Percentiles rank a stretch among this genome's conserved stretches.
Evolutionary conservation across 2,329 filamentous ascomycete species (phyloP).

Genomic region (Cladophialophora psammophila): DNA sequence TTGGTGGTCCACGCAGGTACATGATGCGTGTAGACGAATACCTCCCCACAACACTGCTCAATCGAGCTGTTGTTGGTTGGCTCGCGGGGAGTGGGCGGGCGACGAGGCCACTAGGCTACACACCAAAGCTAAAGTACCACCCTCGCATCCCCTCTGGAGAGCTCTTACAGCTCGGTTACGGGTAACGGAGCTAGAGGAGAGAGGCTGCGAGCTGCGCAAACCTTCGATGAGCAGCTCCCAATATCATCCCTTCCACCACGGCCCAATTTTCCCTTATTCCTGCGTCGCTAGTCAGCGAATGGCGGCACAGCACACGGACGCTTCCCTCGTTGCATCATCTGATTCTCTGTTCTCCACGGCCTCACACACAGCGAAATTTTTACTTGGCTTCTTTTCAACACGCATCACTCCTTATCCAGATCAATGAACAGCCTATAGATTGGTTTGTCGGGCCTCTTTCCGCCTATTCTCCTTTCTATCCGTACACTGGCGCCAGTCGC

Average conservation of each 20-base stretch:
- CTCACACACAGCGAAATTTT: slow-evolving; percentile 21
- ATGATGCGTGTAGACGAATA: not conserved
- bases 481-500: slow-evolving; percentile 42
- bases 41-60: slow-evolving; percentile 1
- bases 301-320: slow-evolving; percentile 26
- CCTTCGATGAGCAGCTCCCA: not conserved
- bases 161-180: slow-evolving; percentile 25
- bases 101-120: not conserved
- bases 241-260: slow-evolving; percentile 17
- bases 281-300: slow-evolving; percentile 30
- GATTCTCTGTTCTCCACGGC: slow-evolving; percentile 26
- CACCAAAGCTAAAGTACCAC: slow-evolving; percentile 14
- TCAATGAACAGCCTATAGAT: slow-evolving; percentile 36
- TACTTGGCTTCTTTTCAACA: slow-evolving; percentile 32
- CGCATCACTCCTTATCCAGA: slow-evolving; percentile 30
- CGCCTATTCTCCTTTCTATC: slow-evolving; percentile 30
- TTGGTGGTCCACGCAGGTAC: not conserved
- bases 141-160: slow-evolving; percentile 2
- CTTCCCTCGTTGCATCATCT: slow-evolving; percentile 32
- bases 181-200: slow-evolving; percentile 7
- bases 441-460: slow-evolving; percentile 28
- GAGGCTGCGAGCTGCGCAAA: slow-evolving; percentile 4
- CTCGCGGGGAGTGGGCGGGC: slow-evolving; percentile 15
- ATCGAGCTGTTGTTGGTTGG: slow-evolving; percentile 5
- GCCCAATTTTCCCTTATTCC: slow-evolving; percentile 17